Evolutionary conservation across 352 stramenopile genomes (phyloP).

Genomic region (Saprolegnia parasitica): DNA sequence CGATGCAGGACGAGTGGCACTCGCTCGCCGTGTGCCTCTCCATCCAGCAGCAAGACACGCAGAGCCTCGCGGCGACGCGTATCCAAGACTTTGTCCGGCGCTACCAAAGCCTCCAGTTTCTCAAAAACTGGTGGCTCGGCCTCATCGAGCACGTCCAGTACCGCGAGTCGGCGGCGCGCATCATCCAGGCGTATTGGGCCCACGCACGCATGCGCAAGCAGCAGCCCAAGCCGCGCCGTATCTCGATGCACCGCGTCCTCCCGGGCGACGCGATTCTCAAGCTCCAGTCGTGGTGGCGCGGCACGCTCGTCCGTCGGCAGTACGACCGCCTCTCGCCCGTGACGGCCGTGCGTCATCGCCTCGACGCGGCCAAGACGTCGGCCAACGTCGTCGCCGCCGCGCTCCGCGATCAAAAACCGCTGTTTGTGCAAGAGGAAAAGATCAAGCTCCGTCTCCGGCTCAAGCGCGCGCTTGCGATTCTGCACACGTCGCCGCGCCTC

Average conservation of each 20-base stretch:
- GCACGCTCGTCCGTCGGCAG: constrained; percentile 52
- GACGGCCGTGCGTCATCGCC: constrained; percentile 22
- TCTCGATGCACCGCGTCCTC: background rate
- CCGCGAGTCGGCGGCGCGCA: constrained; percentile 1
- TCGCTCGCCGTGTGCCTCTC: background rate
- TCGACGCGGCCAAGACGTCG: constrained; percentile 21
- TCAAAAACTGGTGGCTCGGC: constrained; percentile 30
- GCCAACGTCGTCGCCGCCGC: constrained; percentile 17
- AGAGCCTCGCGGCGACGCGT: background rate
- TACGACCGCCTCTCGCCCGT: constrained; percentile 32
- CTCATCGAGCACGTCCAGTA: constrained; percentile 16
- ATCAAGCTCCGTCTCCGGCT: constrained; percentile 22
- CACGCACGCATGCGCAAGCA: background rate
- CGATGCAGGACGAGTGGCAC: constrained; percentile 11
- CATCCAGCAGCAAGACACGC: background rate
- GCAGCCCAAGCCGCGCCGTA: background rate
- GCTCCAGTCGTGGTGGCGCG: constrained; percentile 71
- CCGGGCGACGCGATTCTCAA: constrained; percentile 31
- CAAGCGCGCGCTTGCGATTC: constrained; percentile 23
- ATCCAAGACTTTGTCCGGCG: constrained; percentile 20
- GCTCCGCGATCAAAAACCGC: constrained; percentile 19
- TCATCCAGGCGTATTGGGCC: constrained; percentile 24
- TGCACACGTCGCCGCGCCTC: constrained; percentile 44
- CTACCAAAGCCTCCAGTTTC: constrained; percentile 19
- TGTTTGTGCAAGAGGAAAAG: constrained; percentile 25